Evolutionary conservation across 2,329 filamentous ascomycete genomes (phyloP).

Genomic region (Zymoseptoria pseudotritici): DNA sequence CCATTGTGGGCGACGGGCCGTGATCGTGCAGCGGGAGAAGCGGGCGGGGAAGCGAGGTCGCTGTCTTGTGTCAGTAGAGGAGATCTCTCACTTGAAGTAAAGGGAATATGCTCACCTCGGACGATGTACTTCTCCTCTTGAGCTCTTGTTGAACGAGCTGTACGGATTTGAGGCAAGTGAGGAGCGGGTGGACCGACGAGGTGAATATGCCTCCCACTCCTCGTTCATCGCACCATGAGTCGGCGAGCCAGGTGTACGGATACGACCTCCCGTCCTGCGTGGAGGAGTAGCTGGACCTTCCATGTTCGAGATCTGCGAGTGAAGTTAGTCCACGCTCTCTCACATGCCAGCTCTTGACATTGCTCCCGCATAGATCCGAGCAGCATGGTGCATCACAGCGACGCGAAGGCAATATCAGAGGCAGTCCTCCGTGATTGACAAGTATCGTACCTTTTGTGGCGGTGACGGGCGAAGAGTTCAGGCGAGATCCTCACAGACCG

Average conservation of each 20-base stretch:
- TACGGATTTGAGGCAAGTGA: conserved; percentile 39
- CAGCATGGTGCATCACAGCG: not conserved
- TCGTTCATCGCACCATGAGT: conserved; percentile 57
- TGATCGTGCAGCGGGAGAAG: not conserved
- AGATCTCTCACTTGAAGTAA: not conserved
- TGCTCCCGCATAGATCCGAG: not conserved
- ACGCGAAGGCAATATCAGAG: not conserved
- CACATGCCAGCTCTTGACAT: not conserved
- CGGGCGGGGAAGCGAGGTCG: not conserved
- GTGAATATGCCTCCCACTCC: conserved; percentile 62
- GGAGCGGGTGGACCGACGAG: conserved; percentile 22
- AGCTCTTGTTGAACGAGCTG: conserved; percentile 28
- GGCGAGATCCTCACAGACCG: conserved; percentile 25
- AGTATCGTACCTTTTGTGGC: not conserved
- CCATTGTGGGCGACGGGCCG: not conserved
- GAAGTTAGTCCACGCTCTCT: not conserved
- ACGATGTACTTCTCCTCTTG: not conserved
- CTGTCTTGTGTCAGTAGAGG: not conserved
- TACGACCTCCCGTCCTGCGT: conserved; percentile 5
- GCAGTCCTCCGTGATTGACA: no score
- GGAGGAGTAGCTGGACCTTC: conserved; percentile 13
- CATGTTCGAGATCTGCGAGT: not conserved
- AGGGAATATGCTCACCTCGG: not conserved
- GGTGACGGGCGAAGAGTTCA: conserved; percentile 24
- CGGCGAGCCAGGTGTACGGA: conserved; percentile 58